Base-by-base conservation (phyloP, 2,329 filamentous ascomycete species). In the Fusarium hainanense region DNA sequence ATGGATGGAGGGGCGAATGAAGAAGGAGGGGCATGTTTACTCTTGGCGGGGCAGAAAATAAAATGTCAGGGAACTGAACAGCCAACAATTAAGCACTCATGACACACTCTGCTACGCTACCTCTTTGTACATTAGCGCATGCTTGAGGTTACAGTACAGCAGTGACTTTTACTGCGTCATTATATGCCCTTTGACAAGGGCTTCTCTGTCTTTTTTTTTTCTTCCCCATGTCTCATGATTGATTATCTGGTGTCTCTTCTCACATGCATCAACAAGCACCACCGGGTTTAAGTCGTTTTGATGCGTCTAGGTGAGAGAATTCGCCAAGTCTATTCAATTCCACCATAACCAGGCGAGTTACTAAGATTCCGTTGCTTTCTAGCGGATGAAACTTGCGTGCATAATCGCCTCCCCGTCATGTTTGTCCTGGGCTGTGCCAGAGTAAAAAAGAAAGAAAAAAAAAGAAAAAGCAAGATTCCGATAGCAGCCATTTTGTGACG, bases 11-110 rank as follows among this genome's bases (percentile, higher is more conserved):
- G 70, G 73, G 69, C 63, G 68, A 67, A 63, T 60, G 46, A 71
- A 58, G 55, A 69, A 59, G 63, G 71, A 72, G 73, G 73, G 73
- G 73, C 70, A 74, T 57, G 43, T 65, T 61, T 54, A 58, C 51
- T 55, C 49, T 66, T 74, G 69, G 72, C 68, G 72, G 72, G 72
- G 72, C 71, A 70, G 34, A 47, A 56, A 58, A 37, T 56, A 67
- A 59, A 54, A 51, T 65, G 64, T 54, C 68, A 58, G 57, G 52
- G 48, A 63, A 56, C 34, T 28, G 37, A 34, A 37, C 47, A 61
- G 13, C 25, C 30, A 52, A 65, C 37, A 68, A 70, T 58, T 54
- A 72, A 72, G 67, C 68, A 70, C 63, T 57, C 37, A 50, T 59
- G 63, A 62, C 69, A 68, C 50, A 66, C 42, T 52, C 55, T 59